Evolutionary conservation across 1,139 yeast species (phyloP).

Genomic region (Hemisphaericaspora subhashii): DNA sequence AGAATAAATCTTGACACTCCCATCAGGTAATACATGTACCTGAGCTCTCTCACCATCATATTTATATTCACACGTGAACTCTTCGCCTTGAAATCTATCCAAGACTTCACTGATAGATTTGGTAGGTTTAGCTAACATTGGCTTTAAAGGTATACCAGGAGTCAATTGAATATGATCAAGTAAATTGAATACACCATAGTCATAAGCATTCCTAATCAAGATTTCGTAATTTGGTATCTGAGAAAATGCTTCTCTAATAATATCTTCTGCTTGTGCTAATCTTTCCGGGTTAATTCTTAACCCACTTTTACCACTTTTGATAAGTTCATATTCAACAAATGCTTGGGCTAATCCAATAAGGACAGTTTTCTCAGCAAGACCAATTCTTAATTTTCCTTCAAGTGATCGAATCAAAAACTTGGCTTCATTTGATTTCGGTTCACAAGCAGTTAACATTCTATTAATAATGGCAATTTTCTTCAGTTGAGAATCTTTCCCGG

Average conservation of each 20-base stretch:
- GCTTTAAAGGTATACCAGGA: conserved; percentile 94
- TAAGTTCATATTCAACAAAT: conserved; percentile 57
- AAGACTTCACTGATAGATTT: conserved; percentile 87
- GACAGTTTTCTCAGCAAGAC: conserved; percentile 91
- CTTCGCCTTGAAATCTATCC: conserved; percentile 81
- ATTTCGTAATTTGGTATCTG: conserved; percentile 90
- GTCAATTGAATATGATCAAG: conserved; percentile 69
- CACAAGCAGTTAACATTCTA: conserved; percentile 81
- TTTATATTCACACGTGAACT: conserved; percentile 92
- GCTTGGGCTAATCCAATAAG: conserved; percentile 84
- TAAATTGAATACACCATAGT: conserved; percentile 66
- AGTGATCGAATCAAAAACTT: conserved; percentile 85
- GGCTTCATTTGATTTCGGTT: conserved; percentile 71
- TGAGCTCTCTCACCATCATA: conserved; percentile 99
- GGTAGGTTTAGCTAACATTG: conserved; percentile 98
- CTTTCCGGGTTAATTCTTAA: conserved; percentile 37
- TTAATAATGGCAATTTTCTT: conserved; percentile 77
- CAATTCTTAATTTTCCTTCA: conserved; percentile 91
- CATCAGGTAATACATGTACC: conserved; percentile 71
- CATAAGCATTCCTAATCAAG: conserved; percentile 63
- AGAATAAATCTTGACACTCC: conserved; percentile 75
- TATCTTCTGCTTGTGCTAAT: conserved; percentile 66
- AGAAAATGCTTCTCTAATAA: conserved; percentile 80
- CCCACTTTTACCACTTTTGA: conserved; percentile 8
- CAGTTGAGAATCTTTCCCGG: conserved; percentile 84